Evolutionary conservation across 106 monocot species (phyloP), one percentile per base, ranked within the genome.

Genomic region (Dioscorea alata): DNA sequence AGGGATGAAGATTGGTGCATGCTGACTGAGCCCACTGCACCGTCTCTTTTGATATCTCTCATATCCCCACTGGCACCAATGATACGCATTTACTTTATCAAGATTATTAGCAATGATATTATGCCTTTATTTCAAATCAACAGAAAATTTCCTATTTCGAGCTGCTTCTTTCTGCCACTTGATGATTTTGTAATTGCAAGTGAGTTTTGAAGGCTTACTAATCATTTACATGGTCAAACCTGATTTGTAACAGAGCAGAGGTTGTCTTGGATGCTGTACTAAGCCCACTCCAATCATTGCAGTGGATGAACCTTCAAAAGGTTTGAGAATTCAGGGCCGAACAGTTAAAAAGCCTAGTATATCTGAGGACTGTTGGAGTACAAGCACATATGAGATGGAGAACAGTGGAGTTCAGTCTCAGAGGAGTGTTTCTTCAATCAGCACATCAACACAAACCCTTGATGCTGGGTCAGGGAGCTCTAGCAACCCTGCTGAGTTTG

Each of bases 191-290:
- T 10, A 42, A 42, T 10, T 42, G 42, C 10, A 10, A 42, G 42
- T 0, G 10, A 42, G 9, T 42, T 42, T 59, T 17, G 35, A 33
- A 70, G 59, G 13, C 19, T 68, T 78, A 16, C 86, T 86, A 86
- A 81, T 86, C 74, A 23, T 59, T 18, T 77, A 67, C 61, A 56
- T 83, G 68, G 76, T 65, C 49, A 32, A 81, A 79, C 79, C 83
- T 82, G 76, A 64, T 86, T 92, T 86, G 89, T 67, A 92, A 92
- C 89, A 99, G 97, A 92, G 79, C 92, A 99, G 92, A 85, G 80
- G 87, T 84, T 99, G 89, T 78, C 75, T 99, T 85, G 87, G 92
- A 76, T 92, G 88, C 81, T 95, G 79, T 77, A 73, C 66, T 59
- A 92, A 89, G 63, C 77, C 92, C 23, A 77, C 86, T 70, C 89